These are phyloP conservation scores for Cerioporus squamosus DNA, from an alignment of 1,284 basidiomycete genomes.

Conservation along the genomic window DNA sequence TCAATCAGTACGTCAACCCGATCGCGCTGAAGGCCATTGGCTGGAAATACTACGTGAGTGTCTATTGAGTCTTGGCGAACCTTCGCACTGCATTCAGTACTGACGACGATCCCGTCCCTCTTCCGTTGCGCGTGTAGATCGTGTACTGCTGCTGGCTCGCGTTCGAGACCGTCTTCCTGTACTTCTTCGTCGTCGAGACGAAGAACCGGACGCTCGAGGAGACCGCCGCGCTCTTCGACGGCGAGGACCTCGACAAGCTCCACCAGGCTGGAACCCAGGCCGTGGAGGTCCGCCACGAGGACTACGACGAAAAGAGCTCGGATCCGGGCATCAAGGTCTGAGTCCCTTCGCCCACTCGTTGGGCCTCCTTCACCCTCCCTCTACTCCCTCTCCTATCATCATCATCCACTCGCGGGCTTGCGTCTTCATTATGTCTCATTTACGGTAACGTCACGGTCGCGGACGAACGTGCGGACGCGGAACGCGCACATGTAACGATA, in stretches of 20 bases:
- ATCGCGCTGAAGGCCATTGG: slow-evolving; percentile 60
- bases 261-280: slow-evolving; percentile 29
- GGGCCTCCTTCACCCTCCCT: background rate
- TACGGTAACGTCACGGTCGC: background rate
- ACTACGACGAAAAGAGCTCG: slow-evolving; percentile 39
- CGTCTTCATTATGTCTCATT: background rate
- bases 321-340: slow-evolving; percentile 17
- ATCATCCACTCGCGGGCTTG: background rate
- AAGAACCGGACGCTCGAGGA: slow-evolving; percentile 75
- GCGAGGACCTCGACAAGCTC: slow-evolving; percentile 54
- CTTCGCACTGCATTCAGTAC: background rate
- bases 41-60: slow-evolving; percentile 53
- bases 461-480: slow-evolving; percentile 3
- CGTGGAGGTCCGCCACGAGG: slow-evolving; percentile 35
- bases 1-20: slow-evolving; percentile 85
- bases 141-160: slow-evolving; percentile 72
- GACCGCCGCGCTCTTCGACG: slow-evolving; percentile 76
- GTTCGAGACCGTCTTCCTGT: slow-evolving; percentile 66
- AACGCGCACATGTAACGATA: slow-evolving; percentile 15
- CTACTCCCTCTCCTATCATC: background rate
- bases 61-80: background rate
- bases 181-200: slow-evolving; percentile 73
- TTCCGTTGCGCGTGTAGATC: slow-evolving; percentile 41
- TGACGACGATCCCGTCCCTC: background rate
- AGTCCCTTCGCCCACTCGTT: background rate